Evolutionary conservation across 495 filamentous ascomycete genomes (phyloP).

Genomic region (Penicillium lagena): DNA sequence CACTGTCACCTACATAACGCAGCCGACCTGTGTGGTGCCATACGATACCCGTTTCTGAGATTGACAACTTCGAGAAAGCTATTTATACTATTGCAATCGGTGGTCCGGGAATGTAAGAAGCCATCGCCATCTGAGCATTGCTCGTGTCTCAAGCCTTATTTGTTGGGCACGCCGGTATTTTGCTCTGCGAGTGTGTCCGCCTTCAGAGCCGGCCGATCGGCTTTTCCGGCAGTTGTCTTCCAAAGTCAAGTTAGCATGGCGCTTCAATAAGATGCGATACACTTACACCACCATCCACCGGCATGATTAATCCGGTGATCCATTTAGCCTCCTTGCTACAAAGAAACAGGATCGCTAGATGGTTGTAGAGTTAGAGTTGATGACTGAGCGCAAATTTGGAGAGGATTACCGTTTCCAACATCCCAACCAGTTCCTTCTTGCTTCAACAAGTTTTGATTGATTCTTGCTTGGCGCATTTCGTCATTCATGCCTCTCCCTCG

Average conservation of each 20-base stretch:
- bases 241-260: not conserved
- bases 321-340: slow-evolving; percentile 33
- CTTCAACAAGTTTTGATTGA: slow-evolving; percentile 6
- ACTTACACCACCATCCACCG: slow-evolving; percentile 25
- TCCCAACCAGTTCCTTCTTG: slow-evolving; percentile 1
- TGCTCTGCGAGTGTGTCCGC: slow-evolving; percentile 1
- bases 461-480: slow-evolving; percentile 5
- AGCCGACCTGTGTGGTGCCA: no score
- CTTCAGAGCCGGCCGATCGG: slow-evolving; percentile 3
- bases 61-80: no score
- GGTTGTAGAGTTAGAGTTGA: no score
- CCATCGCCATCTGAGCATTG: no score
- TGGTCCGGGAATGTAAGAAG: no score
- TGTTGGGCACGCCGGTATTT: slow-evolving; percentile 3
- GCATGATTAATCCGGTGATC: slow-evolving; percentile 32
- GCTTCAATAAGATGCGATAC: not conserved
- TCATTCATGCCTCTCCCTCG: slow-evolving; percentile 4
- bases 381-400: no score
- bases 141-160: not conserved
- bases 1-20: no score
- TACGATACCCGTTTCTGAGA: no score
- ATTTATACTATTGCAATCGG: no score
- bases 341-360: slow-evolving; percentile 17
- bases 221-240: slow-evolving; percentile 5
- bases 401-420: not conserved